phyloP scores from a whole-genome alignment of 2,329 filamentous ascomycete species.

The Rhynchosporium secalis region DNA sequence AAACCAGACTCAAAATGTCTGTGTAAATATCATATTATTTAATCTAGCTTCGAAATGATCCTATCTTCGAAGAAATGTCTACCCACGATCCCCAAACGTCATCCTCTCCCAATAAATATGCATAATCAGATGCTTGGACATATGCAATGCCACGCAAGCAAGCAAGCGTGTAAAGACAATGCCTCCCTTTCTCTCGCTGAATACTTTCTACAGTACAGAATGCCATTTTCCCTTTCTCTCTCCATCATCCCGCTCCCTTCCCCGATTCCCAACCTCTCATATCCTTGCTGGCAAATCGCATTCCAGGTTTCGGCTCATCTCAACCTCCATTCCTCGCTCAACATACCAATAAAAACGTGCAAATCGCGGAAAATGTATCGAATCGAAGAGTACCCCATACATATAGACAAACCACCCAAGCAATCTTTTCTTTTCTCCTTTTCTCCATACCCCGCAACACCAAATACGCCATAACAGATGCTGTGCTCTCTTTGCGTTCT shows the following conservation, averaged over 20 bases:
- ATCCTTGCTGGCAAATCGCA: too few relatives aligned
- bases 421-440: neutral
- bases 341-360: conserved; percentile 4
- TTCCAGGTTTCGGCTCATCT: neutral
- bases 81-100: neutral
- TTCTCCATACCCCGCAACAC: conserved; percentile 10
- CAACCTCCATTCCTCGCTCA: neutral
- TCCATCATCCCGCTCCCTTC: neutral
- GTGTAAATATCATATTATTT: neutral
- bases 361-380: neutral
- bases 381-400: neutral
- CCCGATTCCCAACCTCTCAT: neutral
- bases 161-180: neutral
- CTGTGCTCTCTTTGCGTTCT: conserved; percentile 4
- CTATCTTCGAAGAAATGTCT: neutral
- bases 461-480: conserved; percentile 13
- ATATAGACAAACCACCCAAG: conserved; percentile 1
- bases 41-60: neutral
- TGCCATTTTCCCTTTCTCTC: neutral
- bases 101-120: conserved; percentile 1
- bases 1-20: neutral
- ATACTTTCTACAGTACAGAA: conserved; percentile 2
- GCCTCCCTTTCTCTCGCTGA: neutral
- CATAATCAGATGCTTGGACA: conserved; percentile 2
- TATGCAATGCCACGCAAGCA: too few relatives aligned